Conservation (phyloP, 2,329 filamentous ascomycete species). For the Claviceps arundinis region DNA sequence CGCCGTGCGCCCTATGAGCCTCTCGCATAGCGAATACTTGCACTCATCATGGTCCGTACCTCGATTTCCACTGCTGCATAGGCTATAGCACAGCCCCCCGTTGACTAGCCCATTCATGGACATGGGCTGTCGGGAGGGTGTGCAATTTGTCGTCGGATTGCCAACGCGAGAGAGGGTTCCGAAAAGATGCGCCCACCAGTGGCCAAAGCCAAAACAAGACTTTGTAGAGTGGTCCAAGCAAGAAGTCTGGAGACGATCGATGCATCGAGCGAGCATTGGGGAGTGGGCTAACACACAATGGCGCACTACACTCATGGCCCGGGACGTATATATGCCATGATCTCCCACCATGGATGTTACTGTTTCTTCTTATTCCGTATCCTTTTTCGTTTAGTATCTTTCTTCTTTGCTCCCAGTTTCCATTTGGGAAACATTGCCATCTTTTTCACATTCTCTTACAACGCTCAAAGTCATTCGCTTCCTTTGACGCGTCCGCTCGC, state of each 20-base stretch:
- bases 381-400: not conserved
- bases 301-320: not conserved
- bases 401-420: conserved; percentile 11
- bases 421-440: conserved; percentile 6
- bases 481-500: conserved; percentile 26
- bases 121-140: not conserved
- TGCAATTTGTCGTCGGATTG: not conserved
- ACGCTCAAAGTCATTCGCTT: conserved; percentile 43
- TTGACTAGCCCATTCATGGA: not conserved
- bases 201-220: too few relatives aligned
- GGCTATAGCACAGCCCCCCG: not conserved
- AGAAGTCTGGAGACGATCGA: too few relatives aligned
- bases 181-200: too few relatives aligned
- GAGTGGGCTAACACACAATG: too few relatives aligned
- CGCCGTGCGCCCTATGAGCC: not conserved
- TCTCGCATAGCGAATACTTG: not conserved
- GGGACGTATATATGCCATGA: conserved; percentile 3
- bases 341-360: not conserved
- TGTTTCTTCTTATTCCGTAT: not conserved
- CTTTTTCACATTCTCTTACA: not conserved
- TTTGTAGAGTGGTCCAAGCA: too few relatives aligned
- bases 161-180: too few relatives aligned
- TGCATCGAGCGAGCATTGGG: too few relatives aligned
- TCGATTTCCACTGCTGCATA: not conserved
- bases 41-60: not conserved